A percentile compares a stretch with the other conserved stretches of the same genome.
Evolutionary conservation across 768 basidiomycete genomes (phyloP).

Genomic region (Termitomyces sp.): DNA sequence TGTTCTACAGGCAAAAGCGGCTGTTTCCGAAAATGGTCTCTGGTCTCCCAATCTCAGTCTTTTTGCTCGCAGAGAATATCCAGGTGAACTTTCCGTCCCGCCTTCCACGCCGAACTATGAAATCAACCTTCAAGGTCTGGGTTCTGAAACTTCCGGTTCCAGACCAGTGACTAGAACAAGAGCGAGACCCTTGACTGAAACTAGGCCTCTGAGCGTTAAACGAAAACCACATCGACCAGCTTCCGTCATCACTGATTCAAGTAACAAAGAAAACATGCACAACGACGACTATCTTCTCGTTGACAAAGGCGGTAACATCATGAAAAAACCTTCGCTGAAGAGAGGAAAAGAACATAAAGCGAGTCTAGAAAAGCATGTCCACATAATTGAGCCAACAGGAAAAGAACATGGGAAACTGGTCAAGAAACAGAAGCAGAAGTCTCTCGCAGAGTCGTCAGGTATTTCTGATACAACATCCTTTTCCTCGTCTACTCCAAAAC

Average conservation of each 20-base stretch:
- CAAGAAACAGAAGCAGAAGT: constrained; percentile 20
- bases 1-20: constrained; percentile 58
- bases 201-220: constrained; percentile 45
- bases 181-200: constrained; percentile 22
- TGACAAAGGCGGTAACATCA: constrained; percentile 18
- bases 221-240: constrained; percentile 28
- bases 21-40: constrained; percentile 13
- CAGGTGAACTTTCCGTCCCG: constrained; percentile 4
- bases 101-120: constrained; percentile 16
- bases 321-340: constrained; percentile 44
- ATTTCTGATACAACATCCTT: constrained; percentile 43
- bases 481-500: constrained; percentile 33
- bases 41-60: constrained; percentile 18
- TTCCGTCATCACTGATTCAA: constrained; percentile 18
- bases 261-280: constrained; percentile 60
- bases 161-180: constrained; percentile 26
- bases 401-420: constrained; percentile 32
- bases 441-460: constrained; percentile 32
- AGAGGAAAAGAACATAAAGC: constrained; percentile 32
- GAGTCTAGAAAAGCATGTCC: constrained; percentile 32
- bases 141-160: constrained; percentile 6
- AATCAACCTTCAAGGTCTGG: neutral
- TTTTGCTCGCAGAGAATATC: constrained; percentile 5
- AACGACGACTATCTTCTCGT: constrained; percentile 16
- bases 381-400: constrained; percentile 49